Base-by-base conservation (phyloP, 495 filamentous ascomycete species). In the Hypoxylon trugodes region DNA sequence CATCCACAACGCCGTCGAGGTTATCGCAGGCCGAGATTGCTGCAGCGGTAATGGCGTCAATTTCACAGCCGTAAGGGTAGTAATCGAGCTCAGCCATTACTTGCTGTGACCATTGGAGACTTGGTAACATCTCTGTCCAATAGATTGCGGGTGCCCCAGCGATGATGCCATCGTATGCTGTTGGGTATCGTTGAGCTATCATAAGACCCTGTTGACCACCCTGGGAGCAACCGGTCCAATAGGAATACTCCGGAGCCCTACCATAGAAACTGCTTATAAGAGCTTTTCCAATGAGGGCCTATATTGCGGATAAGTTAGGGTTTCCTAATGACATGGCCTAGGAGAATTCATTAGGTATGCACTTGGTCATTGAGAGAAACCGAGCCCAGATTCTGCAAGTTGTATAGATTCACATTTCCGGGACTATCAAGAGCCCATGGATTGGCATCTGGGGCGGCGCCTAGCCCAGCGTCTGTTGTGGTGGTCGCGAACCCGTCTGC, bases 181-280 rank as follows among this genome's bases (percentile, higher is more conserved):
- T 47, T 2, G 79, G 79, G 59, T 78, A 77, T n/a, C 70, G 66
- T 56, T 81, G 79, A 2, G 79, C 77, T 6, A 77, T 36, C 59
- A 72, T 66, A n/a, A 79, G 13, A 6, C 79, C 79, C 46, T 79
- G 76, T 0, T 79, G 70, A 8, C 79, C 79, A 13, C 77, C 78
- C 56, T 73, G 75, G 9, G 76, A 79, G 51, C 79, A 82, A 4
- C 80, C 78, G 54, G 65, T 80, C 54, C 65, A 82, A 59, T 81
- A 82, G 8, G 77, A 79, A 55, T 69, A 80, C 6, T 50, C 40
- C 0, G 76, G 71, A 0, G 36, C 25, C 19, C 52, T 41, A 2
- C 77, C 73, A 54, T 82, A 82, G 59, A 71, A 77, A 28, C 45
- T 38, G 1, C 50, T 40, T 13, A 71, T 62, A 26, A 77, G 26